A percentile compares a stretch with the other conserved stretches of the same genome.
Evolutionary conservation across 2,329 filamentous ascomycete species (phyloP).

Genomic region (Tolypocladium tundrense): DNA sequence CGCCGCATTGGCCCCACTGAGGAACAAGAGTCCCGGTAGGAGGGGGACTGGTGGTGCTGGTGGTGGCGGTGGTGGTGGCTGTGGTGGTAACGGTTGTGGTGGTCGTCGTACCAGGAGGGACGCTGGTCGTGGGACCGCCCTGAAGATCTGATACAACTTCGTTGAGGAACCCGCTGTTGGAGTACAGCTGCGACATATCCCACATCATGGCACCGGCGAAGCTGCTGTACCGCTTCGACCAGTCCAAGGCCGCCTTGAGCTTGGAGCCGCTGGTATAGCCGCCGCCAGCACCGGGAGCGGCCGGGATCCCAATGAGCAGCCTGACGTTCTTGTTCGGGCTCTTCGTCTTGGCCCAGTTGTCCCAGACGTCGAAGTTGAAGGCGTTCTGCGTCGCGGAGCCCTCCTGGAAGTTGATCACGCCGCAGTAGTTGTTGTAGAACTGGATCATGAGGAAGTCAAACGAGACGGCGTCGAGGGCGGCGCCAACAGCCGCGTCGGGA

Average conservation of each 20-base stretch:
- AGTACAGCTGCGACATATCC: constrained; percentile 52
- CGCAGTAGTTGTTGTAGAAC: constrained; percentile 63
- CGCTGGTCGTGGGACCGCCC: not conserved
- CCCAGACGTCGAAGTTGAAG: constrained; percentile 56
- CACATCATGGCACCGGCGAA: constrained; percentile 63
- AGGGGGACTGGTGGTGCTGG: constrained; percentile 3
- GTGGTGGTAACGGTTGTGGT: not conserved
- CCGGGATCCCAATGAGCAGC: constrained; percentile 51
- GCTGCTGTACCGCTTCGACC: constrained; percentile 42
- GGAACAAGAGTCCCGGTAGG: constrained; percentile 9
- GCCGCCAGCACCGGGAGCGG: constrained; percentile 39
- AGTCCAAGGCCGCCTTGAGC: constrained; percentile 40
- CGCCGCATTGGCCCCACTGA: constrained; percentile 14
- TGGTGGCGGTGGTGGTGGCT: not conserved
- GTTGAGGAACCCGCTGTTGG: constrained; percentile 46
- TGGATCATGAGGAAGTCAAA: constrained; percentile 55
- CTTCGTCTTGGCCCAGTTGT: constrained; percentile 50
- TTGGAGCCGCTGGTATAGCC: constrained; percentile 42
- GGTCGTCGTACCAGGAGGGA: not conserved
- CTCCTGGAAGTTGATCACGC: constrained; percentile 38
- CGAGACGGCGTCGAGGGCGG: constrained; percentile 43
- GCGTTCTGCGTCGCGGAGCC: constrained; percentile 33
- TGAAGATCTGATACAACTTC: constrained; percentile 19
- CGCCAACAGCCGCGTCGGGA: constrained; percentile 49
- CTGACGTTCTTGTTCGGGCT: constrained; percentile 49